Conservation (phyloP, 352 stramenopile species). For the Pythium phragmitis region DNA sequence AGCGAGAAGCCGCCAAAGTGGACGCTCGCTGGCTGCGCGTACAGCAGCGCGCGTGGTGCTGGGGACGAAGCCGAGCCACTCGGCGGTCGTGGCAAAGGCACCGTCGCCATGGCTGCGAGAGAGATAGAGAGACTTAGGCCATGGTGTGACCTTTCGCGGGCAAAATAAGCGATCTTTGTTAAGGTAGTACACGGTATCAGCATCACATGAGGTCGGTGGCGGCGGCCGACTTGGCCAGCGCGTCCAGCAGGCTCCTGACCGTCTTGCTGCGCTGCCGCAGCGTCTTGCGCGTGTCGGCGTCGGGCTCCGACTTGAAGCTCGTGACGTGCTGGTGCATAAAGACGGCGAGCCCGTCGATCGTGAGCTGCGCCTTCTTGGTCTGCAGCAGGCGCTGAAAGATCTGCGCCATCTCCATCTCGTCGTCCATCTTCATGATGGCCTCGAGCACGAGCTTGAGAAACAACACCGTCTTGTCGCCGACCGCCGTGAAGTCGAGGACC, state of each 20-base stretch:
- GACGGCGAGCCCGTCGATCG: conserved; percentile 73
- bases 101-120: too few relatives aligned
- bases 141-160: too few relatives aligned
- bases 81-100: too few relatives aligned
- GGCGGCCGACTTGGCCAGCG: conserved; percentile 59
- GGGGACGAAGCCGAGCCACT: too few relatives aligned
- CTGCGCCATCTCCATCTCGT: conserved; percentile 59
- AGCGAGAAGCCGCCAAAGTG: conserved; percentile 88
- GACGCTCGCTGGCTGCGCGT: conserved; percentile 58
- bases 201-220: conserved; percentile 47
- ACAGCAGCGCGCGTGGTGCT: conserved; percentile 31
- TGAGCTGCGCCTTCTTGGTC: conserved; percentile 79
- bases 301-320: conserved; percentile 51
- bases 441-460: conserved; percentile 88
- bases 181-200: too few relatives aligned
- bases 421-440: conserved; percentile 68
- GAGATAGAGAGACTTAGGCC: too few relatives aligned
- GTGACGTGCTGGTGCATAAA: conserved; percentile 81
- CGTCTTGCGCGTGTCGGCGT: conserved; percentile 36
- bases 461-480: conserved; percentile 83
- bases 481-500: conserved; percentile 91
- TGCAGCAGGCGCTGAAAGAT: conserved; percentile 75
- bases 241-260: conserved; percentile 66
- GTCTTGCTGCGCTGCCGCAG: conserved; percentile 67
- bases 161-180: too few relatives aligned